phyloP scores from a whole-genome alignment of 805 yeast species.

The Myxozyma lipomycoides region DNA sequence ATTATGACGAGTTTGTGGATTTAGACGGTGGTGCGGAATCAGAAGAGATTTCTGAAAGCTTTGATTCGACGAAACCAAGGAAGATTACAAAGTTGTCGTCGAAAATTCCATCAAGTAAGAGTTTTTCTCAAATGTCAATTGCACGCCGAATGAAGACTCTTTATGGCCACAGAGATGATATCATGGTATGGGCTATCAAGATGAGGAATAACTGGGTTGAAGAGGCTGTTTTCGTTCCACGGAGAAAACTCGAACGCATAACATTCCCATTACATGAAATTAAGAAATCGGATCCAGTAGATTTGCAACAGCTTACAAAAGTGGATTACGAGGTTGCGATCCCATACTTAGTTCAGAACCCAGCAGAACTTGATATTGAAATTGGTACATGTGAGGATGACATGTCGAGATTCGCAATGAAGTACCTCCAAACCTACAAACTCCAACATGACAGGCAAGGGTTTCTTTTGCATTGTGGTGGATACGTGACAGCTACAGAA shows the following conservation, averaged over 20 bases:
- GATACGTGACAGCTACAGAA: slow-evolving; percentile 18
- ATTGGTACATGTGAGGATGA: neutral
- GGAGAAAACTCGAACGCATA: slow-evolving; percentile 1
- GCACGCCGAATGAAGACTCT: too few species aligned
- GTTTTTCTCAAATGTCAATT: too few species aligned
- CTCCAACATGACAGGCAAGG: slow-evolving; percentile 8
- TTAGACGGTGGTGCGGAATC: neutral
- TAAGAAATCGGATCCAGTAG: neutral
- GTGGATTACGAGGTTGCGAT: neutral
- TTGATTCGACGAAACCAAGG: too few species aligned
- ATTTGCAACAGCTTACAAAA: neutral
- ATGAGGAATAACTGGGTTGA: slow-evolving; percentile 23
- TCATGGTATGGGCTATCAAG: slow-evolving; percentile 1
- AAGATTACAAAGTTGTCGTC: too few species aligned
- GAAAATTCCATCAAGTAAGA: too few species aligned
- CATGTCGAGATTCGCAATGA: neutral
- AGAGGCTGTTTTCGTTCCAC: slow-evolving; percentile 4
- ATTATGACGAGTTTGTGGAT: slow-evolving; percentile 3
- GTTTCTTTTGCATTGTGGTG: slow-evolving; percentile 14
- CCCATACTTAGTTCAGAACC: neutral
- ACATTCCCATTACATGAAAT: neutral
- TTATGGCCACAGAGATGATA: slow-evolving; percentile 7
- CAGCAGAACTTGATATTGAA: slow-evolving; percentile 1
- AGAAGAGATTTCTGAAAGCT: too few species aligned
- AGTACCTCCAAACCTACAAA: slow-evolving; percentile 1